Evolutionary conservation across 257 asterid species (phyloP).

Genomic region (Solanum chiquidenum): DNA sequence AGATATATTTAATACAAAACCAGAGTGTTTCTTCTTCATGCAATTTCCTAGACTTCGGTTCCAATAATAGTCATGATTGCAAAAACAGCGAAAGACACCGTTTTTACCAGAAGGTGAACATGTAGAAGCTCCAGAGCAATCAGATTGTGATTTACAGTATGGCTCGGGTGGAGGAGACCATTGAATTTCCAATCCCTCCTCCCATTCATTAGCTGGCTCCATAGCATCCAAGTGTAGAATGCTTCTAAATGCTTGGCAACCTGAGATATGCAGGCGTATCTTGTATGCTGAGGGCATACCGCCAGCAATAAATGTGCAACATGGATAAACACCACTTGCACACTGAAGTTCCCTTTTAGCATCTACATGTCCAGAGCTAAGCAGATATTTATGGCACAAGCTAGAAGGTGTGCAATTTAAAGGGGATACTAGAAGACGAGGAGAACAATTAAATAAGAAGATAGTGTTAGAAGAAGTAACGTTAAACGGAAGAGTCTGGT

Average conservation of each 20-base stretch:
- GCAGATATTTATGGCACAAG: conserved; percentile 31
- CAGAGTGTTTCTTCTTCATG: conserved; percentile 2
- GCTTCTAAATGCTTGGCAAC: conserved; percentile 37
- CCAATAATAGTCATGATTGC: conserved; percentile 21
- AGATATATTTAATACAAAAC: conserved; percentile 9
- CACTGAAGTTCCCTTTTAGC: conserved; percentile 16
- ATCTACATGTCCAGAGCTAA: conserved; percentile 26
- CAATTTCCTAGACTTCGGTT: conserved; percentile 13
- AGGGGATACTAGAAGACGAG: conserved; percentile 34
- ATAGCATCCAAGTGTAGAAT: conserved; percentile 21
- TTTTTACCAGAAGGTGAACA: conserved; percentile 11
- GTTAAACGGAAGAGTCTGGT: conserved; percentile 31
- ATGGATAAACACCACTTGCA: conserved; percentile 22
- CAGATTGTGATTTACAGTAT: conserved; percentile 21
- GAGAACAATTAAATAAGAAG: conserved; percentile 31
- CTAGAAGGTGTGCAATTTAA: conserved; percentile 34
- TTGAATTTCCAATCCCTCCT: conserved; percentile 33
- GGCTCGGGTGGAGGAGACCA: conserved; percentile 41
- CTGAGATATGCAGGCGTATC: conserved; percentile 30
- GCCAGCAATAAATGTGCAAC: conserved; percentile 37
- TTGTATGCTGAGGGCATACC: conserved; percentile 41
- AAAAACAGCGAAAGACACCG: conserved; percentile 11
- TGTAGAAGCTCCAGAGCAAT: conserved; percentile 22
- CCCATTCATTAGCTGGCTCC: conserved; percentile 26
- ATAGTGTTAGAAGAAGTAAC: conserved; percentile 28